Conservation (phyloP, 1,139 yeast genomes). For the Pichia sp. region DNA sequence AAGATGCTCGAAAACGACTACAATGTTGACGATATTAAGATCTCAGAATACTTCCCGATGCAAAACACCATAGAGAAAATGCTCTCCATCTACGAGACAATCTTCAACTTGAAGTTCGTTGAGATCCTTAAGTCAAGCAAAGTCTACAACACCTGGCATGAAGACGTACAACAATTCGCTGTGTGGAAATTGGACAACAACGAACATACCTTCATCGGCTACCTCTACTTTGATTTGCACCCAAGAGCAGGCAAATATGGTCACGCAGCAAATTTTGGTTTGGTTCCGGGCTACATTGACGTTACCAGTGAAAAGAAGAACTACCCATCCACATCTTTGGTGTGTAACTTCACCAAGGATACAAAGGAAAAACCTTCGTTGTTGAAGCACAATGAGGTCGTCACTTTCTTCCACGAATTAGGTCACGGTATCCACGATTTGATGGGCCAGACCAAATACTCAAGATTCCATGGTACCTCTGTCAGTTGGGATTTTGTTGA, state of each 20-base stretch:
- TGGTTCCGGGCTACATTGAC: conserved; percentile 54
- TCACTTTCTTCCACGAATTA: conserved; percentile 82
- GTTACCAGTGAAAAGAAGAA: conserved; percentile 46
- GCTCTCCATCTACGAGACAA: conserved; percentile 63
- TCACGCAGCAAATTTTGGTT: conserved; percentile 79
- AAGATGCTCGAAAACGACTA: conserved; percentile 61
- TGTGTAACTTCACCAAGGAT: conserved; percentile 82
- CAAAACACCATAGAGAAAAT: conserved; percentile 61
- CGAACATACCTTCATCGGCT: conserved; percentile 63
- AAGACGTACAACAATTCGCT: conserved; percentile 69
- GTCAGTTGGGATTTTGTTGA: conserved; percentile 86
- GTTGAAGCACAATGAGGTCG: conserved; percentile 72
- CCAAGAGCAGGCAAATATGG: conserved; percentile 85
- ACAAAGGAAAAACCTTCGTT: conserved; percentile 67
- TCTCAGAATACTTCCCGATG: conserved; percentile 76
- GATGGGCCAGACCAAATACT: conserved; percentile 59
- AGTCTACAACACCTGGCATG: conserved; percentile 56
- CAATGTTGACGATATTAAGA: conserved; percentile 65
- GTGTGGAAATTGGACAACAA: conserved; percentile 61
- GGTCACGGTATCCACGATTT: conserved; percentile 87
- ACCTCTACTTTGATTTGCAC: conserved; percentile 74
- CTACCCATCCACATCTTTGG: conserved; percentile 71
- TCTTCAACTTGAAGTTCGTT: conserved; percentile 64
- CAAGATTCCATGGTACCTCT: conserved; percentile 69
- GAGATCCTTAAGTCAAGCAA: conserved; percentile 39